A percentile compares a stretch with the other conserved stretches of the same genome.
phyloP scores from a whole-genome alignment of 129 eudicot species.

The Dittrichia graveolens region DNA sequence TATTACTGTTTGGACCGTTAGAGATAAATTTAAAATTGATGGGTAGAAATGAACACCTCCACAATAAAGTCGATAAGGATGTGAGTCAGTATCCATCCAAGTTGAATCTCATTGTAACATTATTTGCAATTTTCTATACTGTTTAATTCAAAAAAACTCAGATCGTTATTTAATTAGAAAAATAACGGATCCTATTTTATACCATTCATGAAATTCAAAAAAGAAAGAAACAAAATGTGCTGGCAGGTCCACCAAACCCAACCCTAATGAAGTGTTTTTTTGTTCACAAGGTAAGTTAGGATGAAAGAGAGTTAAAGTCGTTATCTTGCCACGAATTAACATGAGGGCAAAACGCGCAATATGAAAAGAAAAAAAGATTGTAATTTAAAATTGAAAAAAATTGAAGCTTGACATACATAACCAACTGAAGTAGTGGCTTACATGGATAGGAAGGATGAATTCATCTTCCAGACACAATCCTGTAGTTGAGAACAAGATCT shows the following conservation, averaged over 20 bases:
- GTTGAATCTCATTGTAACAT: too few species aligned
- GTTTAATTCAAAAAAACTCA: neutral
- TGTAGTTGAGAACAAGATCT: slow-evolving; percentile 77
- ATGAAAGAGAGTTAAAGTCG: too few species aligned
- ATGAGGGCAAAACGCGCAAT: neutral
- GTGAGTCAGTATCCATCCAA: neutral
- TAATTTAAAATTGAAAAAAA: neutral
- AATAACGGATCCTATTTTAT: neutral
- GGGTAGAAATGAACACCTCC: neutral
- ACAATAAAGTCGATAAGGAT: neutral
- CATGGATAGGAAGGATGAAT: neutral
- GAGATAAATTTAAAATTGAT: neutral
- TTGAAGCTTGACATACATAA: neutral
- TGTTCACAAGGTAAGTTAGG: neutral
- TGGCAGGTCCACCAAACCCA: neutral
- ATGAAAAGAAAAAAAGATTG: neutral
- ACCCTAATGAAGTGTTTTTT: neutral
- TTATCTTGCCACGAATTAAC: neutral
- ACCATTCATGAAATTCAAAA: neutral
- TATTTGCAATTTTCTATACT: neutral
- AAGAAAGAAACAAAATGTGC: neutral
- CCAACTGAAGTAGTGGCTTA: slow-evolving; percentile 26
- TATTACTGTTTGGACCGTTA: neutral
- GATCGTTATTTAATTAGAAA: neutral
- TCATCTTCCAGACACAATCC: slow-evolving; percentile 60